phyloP scores from a whole-genome alignment of 805 yeast species.

The Kazachstania bromeliacearum region DNA sequence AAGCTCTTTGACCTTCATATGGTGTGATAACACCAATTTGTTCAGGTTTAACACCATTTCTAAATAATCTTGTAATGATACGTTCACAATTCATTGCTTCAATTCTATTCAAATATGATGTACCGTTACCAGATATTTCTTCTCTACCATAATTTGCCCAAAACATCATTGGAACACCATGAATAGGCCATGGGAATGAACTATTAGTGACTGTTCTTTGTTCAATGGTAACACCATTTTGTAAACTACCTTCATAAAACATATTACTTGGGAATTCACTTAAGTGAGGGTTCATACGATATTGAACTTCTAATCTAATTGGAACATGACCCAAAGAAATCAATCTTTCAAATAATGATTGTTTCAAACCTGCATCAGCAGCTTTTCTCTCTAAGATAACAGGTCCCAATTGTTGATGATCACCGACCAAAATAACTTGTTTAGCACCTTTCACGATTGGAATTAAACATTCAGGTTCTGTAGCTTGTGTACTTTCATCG shows the following conservation, averaged over 20 bases:
- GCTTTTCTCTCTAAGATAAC: conserved; percentile 74
- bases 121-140: conserved; percentile 75
- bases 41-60: conserved; percentile 65
- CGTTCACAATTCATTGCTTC: conserved; percentile 88
- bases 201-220: conserved; percentile 49
- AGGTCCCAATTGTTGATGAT: conserved; percentile 93
- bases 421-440: conserved; percentile 87
- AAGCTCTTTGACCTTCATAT: conserved; percentile 87
- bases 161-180: conserved; percentile 85
- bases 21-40: conserved; percentile 93
- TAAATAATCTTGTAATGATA: conserved; percentile 59
- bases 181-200: conserved; percentile 87
- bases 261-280: conserved; percentile 83
- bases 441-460: conserved; percentile 85
- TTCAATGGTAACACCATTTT: conserved; percentile 79
- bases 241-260: conserved; percentile 88
- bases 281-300: conserved; percentile 86
- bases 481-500: conserved; percentile 90
- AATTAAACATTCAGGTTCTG: conserved; percentile 85
- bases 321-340: conserved; percentile 78
- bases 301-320: conserved; percentile 80
- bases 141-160: conserved; percentile 88
- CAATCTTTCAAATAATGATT: conserved; percentile 80
- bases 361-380: conserved; percentile 76
- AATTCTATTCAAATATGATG: conserved; percentile 71